These are phyloP conservation scores for Colletotrichum falcatum DNA, from an alignment of 2,329 filamentous ascomycete species.

Conservation along the genomic window DNA sequence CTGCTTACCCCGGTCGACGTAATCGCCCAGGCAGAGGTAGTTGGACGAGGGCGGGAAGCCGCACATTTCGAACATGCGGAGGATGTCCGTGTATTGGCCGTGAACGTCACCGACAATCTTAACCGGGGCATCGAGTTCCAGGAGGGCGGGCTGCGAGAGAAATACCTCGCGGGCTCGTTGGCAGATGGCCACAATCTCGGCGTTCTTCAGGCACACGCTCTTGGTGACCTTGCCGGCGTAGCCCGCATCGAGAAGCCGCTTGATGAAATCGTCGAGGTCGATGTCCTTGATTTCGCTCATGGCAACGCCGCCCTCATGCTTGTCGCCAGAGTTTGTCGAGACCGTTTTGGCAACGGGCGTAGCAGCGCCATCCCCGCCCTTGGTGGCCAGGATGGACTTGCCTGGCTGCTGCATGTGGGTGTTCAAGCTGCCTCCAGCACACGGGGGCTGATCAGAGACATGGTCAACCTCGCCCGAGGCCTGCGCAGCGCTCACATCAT, in stretches of 20 bases:
- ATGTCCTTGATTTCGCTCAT: conserved; percentile 93
- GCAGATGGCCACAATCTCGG: conserved; percentile 95
- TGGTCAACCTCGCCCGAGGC: conserved; percentile 91
- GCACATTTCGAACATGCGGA: conserved; percentile 98
- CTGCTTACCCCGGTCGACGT: conserved; percentile 96
- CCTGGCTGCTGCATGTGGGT: conserved; percentile 76
- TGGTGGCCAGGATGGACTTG: conserved; percentile 85
- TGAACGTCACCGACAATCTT: conserved; percentile 99
- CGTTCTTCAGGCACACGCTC: conserved; percentile 96
- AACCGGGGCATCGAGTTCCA: conserved; percentile 93
- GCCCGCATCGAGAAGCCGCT: conserved; percentile 90
- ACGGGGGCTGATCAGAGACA: conserved; percentile 90
- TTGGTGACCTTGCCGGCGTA: conserved; percentile 98
- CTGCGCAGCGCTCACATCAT: conserved; percentile 84
- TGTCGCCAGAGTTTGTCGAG: conserved; percentile 50
- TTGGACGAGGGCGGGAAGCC: conserved; percentile 93
- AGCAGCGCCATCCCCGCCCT: conserved; percentile 74
- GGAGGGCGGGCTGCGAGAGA: conserved; percentile 87
- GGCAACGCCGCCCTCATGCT: conserved; percentile 71
- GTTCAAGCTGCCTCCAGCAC: conserved; percentile 70
- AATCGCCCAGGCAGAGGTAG: conserved; percentile 94
- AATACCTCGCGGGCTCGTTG: conserved; percentile 89
- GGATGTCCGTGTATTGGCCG: conserved; percentile 95
- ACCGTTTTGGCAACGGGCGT: conserved; percentile 68
- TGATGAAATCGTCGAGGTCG: conserved; percentile 97